phyloP scores from a whole-genome alignment of 2,329 filamentous ascomycete species.

The Aureobasidium pullulans region DNA sequence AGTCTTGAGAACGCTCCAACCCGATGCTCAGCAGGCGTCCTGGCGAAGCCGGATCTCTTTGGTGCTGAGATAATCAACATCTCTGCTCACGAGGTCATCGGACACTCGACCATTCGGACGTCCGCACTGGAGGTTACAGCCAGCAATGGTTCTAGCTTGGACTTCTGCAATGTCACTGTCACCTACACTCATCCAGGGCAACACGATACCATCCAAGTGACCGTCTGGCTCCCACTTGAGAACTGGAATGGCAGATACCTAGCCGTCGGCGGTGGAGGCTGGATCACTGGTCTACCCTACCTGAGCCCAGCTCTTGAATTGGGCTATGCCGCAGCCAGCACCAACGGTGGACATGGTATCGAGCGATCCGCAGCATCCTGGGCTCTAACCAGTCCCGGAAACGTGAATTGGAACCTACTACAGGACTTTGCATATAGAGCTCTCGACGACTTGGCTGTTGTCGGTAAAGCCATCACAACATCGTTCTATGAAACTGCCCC shows the following conservation, averaged over 20 bases:
- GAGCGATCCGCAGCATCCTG: conserved; percentile 14
- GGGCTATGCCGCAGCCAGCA: conserved; percentile 23
- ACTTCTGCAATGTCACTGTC: conserved; percentile 32
- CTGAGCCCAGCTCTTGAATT: conserved; percentile 17
- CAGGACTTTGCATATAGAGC: conserved; percentile 29
- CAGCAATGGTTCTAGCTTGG: background rate
- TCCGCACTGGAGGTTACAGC: background rate
- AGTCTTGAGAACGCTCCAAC: background rate
- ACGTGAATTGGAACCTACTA: conserved; percentile 28
- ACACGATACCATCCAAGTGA: conserved; percentile 28
- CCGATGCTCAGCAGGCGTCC: background rate
- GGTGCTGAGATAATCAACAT: background rate
- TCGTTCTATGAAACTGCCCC: conserved; percentile 27
- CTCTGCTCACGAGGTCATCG: background rate
- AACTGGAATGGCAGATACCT: conserved; percentile 31
- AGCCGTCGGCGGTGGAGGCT: conserved; percentile 34
- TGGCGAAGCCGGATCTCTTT: background rate
- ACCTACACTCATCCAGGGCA: conserved; percentile 32
- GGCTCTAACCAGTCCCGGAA: conserved; percentile 24
- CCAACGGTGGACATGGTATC: conserved; percentile 22
- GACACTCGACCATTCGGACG: background rate
- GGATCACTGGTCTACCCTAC: conserved; percentile 19
- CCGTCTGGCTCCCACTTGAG: conserved; percentile 27
- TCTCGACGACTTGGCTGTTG: conserved; percentile 28
- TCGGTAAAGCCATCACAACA: conserved; percentile 26